Percentiles rank a stretch among this genome's conserved stretches.
Conservation (phyloP, 1,139 yeast species). For the Schizosaccharomyces versatilis region DNA sequence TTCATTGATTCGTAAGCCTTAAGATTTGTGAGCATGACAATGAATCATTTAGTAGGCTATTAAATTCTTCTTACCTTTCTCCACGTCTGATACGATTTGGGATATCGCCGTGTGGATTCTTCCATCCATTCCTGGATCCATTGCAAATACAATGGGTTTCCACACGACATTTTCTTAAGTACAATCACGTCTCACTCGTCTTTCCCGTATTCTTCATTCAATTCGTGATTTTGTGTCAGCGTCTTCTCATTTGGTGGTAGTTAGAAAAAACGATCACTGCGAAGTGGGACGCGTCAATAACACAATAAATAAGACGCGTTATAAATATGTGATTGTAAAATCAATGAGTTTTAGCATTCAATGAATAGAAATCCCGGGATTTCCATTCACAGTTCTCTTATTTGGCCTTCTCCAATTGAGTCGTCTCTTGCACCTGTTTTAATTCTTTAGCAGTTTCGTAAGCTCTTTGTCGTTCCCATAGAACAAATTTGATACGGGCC, state of each 20-base stretch:
- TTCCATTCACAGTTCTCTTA: no score
- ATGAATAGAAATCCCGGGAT: no score
- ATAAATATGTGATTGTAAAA: no score
- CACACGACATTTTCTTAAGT: background rate
- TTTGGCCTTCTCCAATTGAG: background rate
- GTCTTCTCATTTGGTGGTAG: no score
- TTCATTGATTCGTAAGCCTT: conserved; percentile 28
- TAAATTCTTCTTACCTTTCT: conserved; percentile 3
- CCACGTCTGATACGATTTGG: conserved; percentile 9
- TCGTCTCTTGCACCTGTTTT: conserved; percentile 5
- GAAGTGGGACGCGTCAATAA: no score
- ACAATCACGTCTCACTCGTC: no score
- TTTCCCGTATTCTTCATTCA: no score
- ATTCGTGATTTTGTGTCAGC: no score
- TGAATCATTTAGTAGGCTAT: background rate
- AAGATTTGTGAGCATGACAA: background rate
- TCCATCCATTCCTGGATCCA: conserved; percentile 12
- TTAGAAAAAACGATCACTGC: no score
- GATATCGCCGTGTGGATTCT: conserved; percentile 8
- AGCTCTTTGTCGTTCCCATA: conserved; percentile 10
- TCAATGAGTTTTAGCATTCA: no score
- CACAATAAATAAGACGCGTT: no score
- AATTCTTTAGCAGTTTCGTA: conserved; percentile 8
- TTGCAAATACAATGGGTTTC: conserved; percentile 7
- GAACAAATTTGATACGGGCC: conserved; percentile 11